Percentiles rank a stretch among this genome's conserved stretches.
These are phyloP conservation scores for Porphyrellus cyaneotinctus DNA, from an alignment of 768 basidiomycete species.

Conservation along the genomic window DNA sequence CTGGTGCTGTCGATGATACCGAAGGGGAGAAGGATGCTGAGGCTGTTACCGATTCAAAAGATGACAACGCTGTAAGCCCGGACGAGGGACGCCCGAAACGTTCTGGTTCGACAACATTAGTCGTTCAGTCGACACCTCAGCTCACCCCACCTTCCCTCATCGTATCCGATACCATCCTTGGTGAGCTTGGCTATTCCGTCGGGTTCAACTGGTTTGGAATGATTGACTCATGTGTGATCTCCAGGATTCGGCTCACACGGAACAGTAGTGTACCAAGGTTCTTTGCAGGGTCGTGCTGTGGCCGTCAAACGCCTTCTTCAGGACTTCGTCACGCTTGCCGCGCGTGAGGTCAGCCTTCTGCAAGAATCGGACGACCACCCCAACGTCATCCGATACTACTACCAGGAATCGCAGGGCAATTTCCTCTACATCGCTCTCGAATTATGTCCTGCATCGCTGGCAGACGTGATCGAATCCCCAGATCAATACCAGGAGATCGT, in stretches of 20 bases:
- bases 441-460: constrained; percentile 85
- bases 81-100: constrained; percentile 16
- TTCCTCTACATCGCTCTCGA: constrained; percentile 99
- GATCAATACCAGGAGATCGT: constrained; percentile 76
- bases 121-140: constrained; percentile 25
- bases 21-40: constrained; percentile 27
- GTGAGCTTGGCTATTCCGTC: constrained; percentile 38
- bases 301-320: constrained; percentile 96
- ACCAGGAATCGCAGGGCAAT: constrained; percentile 88
- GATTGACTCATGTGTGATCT: constrained; percentile 5
- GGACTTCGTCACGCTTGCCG: constrained; percentile 92
- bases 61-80: constrained; percentile 28
- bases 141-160: constrained; percentile 46
- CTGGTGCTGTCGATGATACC: constrained; percentile 18
- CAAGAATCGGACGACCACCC: constrained; percentile 98
- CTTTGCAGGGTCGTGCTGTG: constrained; percentile 94
- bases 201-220: not conserved
- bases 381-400: constrained; percentile 98
- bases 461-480: constrained; percentile 80
- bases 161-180: constrained; percentile 72
- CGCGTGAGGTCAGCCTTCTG: constrained; percentile 88
- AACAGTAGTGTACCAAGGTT: constrained; percentile 91
- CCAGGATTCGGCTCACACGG: constrained; percentile 94
- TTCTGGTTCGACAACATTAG: constrained; percentile 12
- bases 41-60: constrained; percentile 31